phyloP scores from a whole-genome alignment of 495 filamentous ascomycete genomes.

The Parmelia sp. region DNA sequence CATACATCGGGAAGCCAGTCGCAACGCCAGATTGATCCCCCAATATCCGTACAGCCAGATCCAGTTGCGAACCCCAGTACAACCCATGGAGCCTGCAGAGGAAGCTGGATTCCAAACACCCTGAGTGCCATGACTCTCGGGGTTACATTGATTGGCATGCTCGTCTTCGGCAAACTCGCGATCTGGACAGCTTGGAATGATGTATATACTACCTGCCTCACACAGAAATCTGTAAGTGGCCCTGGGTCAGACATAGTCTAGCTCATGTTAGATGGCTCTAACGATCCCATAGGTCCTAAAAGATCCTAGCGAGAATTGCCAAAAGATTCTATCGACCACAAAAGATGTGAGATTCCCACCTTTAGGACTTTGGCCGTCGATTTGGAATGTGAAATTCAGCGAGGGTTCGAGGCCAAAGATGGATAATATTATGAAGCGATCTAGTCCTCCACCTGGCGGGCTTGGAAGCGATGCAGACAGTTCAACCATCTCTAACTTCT shows the following conservation, averaged over 20 bases:
- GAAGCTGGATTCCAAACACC: slow-evolving; percentile 3
- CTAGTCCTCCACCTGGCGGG: neutral
- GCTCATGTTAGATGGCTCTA: neutral
- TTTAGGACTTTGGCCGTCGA: neutral
- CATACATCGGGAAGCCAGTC: neutral
- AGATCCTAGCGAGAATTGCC: neutral
- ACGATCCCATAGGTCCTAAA: neutral
- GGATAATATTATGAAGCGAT: neutral
- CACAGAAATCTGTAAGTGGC: neutral
- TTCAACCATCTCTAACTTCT: neutral
- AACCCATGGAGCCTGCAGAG: neutral
- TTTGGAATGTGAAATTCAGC: neutral
- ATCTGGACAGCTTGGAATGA: slow-evolving; percentile 8
- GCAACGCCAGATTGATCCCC: neutral
- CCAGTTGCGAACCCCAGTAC: neutral
- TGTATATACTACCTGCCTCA: neutral
- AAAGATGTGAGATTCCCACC: neutral
- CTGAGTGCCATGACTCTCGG: slow-evolving; percentile 8
- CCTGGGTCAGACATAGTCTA: neutral
- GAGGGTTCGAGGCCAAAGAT: neutral
- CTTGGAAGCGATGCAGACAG: neutral
- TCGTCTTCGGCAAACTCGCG: slow-evolving; percentile 16
- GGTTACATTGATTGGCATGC: slow-evolving; percentile 13
- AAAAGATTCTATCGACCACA: neutral
- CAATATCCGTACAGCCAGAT: neutral